Base-by-base conservation (phyloP, 2,329 filamentous ascomycete species). In the Cordyceps cicadae region DNA sequence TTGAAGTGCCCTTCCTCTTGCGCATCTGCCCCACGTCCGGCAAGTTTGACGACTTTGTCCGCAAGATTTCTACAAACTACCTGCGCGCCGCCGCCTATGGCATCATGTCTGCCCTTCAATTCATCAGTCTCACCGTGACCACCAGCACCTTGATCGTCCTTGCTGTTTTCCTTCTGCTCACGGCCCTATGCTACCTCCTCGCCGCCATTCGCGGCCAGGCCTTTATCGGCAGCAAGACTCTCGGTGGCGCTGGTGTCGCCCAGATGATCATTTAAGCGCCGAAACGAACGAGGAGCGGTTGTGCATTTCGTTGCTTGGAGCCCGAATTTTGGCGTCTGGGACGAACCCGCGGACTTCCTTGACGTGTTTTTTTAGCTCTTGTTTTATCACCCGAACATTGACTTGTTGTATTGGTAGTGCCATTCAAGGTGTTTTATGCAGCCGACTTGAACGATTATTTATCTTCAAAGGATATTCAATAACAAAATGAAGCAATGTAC, bases 21-120 rank as follows among this genome's bases (percentile, higher is more conserved):
- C 90, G 94, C 76, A 97, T 99, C 78, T 99, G 94, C 79, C 94
- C 94, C 62, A 99, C 94, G 6, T 97, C 93, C 15, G 76, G 87
- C 65, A 86, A 84, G 66, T 99, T 99, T 77, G 94, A 99, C 74
- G 79, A 78, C 66, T 87, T 92, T 72, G 93, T 99, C 75, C 92
- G 93, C 75, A 87, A 85, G 70, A 90, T 99, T 79, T 91, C 91
- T 65, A 96, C 92, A 62, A 97, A 97, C 80, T 97, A 92, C 79
- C 95, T 94, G 87, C 92, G 94, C 76, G 93, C 93, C 21, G 88
- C 80, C 62, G 88, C 96, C 71, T 99, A 99, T 76, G 76, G 77
- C 62, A 77, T 84, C 72, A 93, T 97, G 89, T 89, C 85, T 67
- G 71, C 87, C 55, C 74, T 96, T 51, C 92, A 97, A 75, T 97